Evolutionary conservation across 2,329 filamentous ascomycete genomes (phyloP), one percentile per base, ranked within the genome.

Genomic region (Fusarium solani-melongenae): DNA sequence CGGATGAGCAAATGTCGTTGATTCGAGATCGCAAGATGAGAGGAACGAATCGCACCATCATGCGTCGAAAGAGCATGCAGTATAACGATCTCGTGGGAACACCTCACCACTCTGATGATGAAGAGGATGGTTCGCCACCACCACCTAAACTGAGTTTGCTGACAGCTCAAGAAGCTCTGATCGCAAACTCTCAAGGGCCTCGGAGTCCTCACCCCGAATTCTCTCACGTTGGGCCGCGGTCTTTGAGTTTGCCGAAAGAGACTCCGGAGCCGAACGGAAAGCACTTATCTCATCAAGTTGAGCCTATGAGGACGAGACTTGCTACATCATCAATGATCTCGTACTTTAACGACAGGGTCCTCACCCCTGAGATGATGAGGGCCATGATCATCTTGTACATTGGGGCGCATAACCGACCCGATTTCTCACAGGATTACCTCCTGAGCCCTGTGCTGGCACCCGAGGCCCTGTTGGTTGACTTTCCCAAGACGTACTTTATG

Each of bases 321-420:
- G 95, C 96, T 17, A 97, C 96, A 80, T 95, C 94, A 0, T 96
- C 92, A n/a, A 97, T 98, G 91, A 97, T 99, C 38, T 98, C 96
- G 0, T 98, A 98, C 83, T 97, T 98, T 82, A 96, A 97, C 81
- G 96, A 99, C 82, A 92, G 96, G 31, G 93, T 99, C 31, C 88
- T 99, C 15, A 96, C 94, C 0, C 96, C 96, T 0, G 96, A 99
- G 82, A 98, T 98, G 94, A 98, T 98, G 93, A 93, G 96, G 34
- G 94, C 95, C 72, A 98, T 99, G 95, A 98, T 99, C 74, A 97
- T 99, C 74, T 87, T 99, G 5, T 99, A 99, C 81, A 93, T 99
- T 64, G 96, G 96, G 1, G 95, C 95, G 0, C 93, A 98, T 80
- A 94, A 96, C 81, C 92, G 95, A 1, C 96, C 96, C 0, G 95